phyloP scores from a whole-genome alignment of 164 flowering plant genomes.

The Pachysandra terminalis region DNA sequence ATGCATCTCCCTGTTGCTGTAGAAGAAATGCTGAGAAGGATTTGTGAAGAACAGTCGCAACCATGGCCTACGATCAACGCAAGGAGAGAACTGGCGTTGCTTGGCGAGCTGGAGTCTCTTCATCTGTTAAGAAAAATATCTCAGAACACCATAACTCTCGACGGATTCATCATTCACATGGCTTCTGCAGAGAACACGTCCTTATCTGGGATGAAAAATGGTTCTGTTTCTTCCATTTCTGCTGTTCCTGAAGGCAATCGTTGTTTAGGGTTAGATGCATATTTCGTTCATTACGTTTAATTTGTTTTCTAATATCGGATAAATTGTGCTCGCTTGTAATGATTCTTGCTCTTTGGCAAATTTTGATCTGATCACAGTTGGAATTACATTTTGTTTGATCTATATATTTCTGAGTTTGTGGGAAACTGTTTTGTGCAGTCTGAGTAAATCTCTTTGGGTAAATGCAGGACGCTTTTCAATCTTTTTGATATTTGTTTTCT shows the following conservation, averaged over 20 bases:
- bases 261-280: neutral
- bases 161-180: conserved; percentile 14
- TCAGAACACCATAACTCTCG: neutral
- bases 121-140: conserved; percentile 15
- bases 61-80: conserved; percentile 9
- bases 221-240: neutral
- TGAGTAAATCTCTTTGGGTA: too few species aligned
- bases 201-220: neutral
- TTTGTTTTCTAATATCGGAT: neutral
- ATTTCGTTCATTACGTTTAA: neutral
- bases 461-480: neutral
- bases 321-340: neutral
- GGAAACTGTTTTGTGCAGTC: too few species aligned
- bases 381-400: neutral
- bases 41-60: conserved; percentile 8
- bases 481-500: neutral
- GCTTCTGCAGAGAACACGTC: neutral
- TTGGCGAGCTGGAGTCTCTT: conserved; percentile 32
- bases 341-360: neutral
- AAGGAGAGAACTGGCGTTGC: conserved; percentile 16
- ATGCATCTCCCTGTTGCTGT: conserved; percentile 12
- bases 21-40: conserved; percentile 3
- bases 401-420: neutral
- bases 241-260: neutral
- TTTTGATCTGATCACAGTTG: neutral